Evolutionary conservation across 2,329 filamentous ascomycete genomes (phyloP), one percentile per base, ranked within the genome.

Genomic region (Domatiomyces globalis): DNA sequence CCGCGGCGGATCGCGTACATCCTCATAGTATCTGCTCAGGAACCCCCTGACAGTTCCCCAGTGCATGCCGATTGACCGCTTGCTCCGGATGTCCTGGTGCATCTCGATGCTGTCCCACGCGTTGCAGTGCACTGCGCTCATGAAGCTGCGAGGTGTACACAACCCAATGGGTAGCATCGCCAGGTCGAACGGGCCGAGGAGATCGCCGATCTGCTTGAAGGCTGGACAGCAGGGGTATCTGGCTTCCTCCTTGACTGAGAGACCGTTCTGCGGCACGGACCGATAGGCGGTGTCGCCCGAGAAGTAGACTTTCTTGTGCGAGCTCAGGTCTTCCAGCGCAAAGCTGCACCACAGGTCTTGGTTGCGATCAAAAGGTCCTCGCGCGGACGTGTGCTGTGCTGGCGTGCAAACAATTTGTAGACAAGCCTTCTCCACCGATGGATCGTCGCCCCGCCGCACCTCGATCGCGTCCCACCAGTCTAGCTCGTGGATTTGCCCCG

Each of bases 261-360:
- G 47, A 17, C 7, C 25, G 19, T 25, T 3, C 57, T 51, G 17
- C 67, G 63, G 48, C 60, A 60, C 54, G 2, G 50, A 51, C 43
- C 70, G 70, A 55, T 76, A 76, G 1, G 69, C 73, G 0, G 73
- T 75, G 54, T 76, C 73, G 27, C 73, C 73, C 42, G 73, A 67
- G 54, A 75, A 75, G 60, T 57, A 60, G 12, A 59, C 27, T 15
- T 51, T 54, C 25, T 50, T 56, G 33, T 51, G 43, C 2, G 43
- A 27, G 4, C 46, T 49, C 33, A 53, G 42, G 15, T 61, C 66
- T 51, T 68, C 63, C 4, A 74, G 45, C 4, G 68, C 63, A 68
- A 69, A 76, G 7, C 69, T 71, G 56, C 71, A 74, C 73, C 73
- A 76, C 6, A 76, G 58, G 3, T 70, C 68, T 7, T 63, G 59